Conservation (phyloP, 352 stramenopile genomes). For the Thraustotheca clavata region DNA sequence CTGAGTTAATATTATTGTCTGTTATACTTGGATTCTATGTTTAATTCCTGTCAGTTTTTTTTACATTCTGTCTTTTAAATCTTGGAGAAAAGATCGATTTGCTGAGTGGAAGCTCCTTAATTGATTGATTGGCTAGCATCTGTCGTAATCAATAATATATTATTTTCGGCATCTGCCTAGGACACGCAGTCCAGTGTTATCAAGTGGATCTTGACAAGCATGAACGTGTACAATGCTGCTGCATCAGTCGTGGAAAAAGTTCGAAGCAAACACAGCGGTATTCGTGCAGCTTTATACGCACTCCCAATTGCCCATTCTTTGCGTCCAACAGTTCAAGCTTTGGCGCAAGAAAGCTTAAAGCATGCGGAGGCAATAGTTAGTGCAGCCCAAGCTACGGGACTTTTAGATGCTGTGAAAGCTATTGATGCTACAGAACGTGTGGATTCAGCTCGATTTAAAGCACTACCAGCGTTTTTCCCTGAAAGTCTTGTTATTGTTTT, state of each 20-base stretch:
- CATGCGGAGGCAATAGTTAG: constrained; percentile 15
- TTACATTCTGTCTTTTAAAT: no score
- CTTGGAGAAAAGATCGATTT: no score
- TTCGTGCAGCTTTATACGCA: constrained; percentile 15
- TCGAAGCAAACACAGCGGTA: constrained; percentile 14
- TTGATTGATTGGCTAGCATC: no score
- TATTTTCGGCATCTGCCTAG: no score
- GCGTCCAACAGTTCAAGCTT: constrained; percentile 12
- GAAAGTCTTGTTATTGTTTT: constrained; percentile 15
- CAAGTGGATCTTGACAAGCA: no score
- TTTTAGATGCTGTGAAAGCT: neutral
- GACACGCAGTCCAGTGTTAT: no score
- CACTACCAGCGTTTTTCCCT: constrained; percentile 14
- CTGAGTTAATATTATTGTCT: no score
- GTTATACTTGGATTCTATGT: no score
- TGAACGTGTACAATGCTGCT: constrained; percentile 21
- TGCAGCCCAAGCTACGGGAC: neutral
- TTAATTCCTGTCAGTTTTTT: no score
- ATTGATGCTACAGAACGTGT: constrained; percentile 13
- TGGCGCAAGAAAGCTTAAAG: constrained; percentile 19
- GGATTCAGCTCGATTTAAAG: constrained; percentile 13
- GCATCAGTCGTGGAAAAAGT: constrained; percentile 18
- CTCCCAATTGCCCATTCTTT: constrained; percentile 13
- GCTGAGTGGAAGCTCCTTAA: no score
- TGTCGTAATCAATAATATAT: no score